A percentile compares a stretch with the other conserved stretches of the same genome.
Conservation (phyloP, 2,329 filamentous ascomycete genomes). For the Alternaria rosae region DNA sequence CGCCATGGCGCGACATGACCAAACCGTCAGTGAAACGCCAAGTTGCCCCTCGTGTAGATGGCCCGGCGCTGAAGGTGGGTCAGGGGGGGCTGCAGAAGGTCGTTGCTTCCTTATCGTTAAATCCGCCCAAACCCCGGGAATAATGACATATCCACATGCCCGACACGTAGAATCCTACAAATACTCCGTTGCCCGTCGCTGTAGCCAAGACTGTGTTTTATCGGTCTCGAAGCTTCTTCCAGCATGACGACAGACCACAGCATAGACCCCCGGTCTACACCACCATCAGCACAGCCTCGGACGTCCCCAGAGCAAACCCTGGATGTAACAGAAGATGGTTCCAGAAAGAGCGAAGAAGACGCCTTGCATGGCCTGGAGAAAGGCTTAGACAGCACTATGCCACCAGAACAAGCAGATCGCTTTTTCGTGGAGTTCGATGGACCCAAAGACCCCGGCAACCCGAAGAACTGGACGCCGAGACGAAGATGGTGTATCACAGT, state of each 20-base stretch:
- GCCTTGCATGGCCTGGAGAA: constrained; percentile 16
- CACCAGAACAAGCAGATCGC: constrained; percentile 22
- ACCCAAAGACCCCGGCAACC: constrained; percentile 72
- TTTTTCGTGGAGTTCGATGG: constrained; percentile 76
- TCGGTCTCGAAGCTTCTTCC: neutral
- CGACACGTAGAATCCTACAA: constrained; percentile 6
- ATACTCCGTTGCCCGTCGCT: neutral
- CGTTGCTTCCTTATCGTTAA: neutral
- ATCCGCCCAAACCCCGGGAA: constrained; percentile 14
- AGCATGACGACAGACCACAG: neutral
- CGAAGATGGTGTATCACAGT: constrained; percentile 75
- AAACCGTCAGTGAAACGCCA: neutral
- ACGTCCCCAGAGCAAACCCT: neutral
- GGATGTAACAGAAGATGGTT: neutral
- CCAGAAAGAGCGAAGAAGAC: constrained; percentile 14
- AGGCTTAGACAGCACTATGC: neutral
- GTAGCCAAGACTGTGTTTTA: neutral
- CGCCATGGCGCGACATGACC: neutral
- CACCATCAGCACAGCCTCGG: neutral
- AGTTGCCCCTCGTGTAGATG: neutral
- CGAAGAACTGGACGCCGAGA: constrained; percentile 72
- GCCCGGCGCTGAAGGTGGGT: constrained; percentile 4
- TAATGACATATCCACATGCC: constrained; percentile 10
- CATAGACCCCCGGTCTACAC: neutral
- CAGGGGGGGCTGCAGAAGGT: neutral